Percentiles rank a stretch among this genome's conserved stretches.
These are phyloP conservation scores for Cladophialophora exuberans DNA, from an alignment of 2,329 filamentous ascomycete genomes.

Conservation along the genomic window DNA sequence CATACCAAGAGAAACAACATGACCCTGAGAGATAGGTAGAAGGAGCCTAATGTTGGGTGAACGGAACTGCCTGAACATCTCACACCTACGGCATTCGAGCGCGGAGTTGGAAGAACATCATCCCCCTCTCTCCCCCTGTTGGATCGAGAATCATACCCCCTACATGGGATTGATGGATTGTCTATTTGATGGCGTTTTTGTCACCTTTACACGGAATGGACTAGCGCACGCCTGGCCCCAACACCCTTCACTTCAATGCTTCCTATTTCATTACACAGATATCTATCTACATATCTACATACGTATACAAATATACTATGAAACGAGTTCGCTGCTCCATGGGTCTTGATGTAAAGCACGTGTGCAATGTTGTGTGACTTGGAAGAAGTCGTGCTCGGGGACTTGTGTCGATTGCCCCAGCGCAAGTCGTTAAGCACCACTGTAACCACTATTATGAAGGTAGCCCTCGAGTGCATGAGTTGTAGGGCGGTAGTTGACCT, in stretches of 20 bases:
- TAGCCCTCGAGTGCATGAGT: too few relatives aligned
- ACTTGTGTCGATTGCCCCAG: too few relatives aligned
- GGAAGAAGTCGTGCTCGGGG: too few relatives aligned
- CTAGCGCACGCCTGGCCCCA: neutral
- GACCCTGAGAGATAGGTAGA: neutral
- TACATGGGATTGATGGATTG: too few relatives aligned
- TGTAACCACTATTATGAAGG: too few relatives aligned
- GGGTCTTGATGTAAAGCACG: too few relatives aligned
- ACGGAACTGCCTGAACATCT: neutral
- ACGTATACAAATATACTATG: neutral
- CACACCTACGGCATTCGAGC: slow-evolving; percentile 2
- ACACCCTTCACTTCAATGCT: slow-evolving; percentile 1
- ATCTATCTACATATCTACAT: slow-evolving; percentile 1
- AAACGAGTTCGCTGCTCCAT: too few relatives aligned
- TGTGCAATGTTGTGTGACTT: too few relatives aligned
- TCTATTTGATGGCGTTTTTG: neutral
- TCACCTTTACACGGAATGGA: neutral
- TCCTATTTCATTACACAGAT: neutral
- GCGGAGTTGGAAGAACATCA: slow-evolving; percentile 15
- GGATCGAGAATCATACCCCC: too few relatives aligned
- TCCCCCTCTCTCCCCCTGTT: neutral
- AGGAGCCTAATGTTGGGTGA: neutral
- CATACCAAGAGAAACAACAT: neutral
- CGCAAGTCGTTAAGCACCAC: too few relatives aligned
- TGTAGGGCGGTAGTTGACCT: too few relatives aligned